Conservation (phyloP, 2,329 filamentous ascomycete species). For the Aspergillus oerlinghausenensis region DNA sequence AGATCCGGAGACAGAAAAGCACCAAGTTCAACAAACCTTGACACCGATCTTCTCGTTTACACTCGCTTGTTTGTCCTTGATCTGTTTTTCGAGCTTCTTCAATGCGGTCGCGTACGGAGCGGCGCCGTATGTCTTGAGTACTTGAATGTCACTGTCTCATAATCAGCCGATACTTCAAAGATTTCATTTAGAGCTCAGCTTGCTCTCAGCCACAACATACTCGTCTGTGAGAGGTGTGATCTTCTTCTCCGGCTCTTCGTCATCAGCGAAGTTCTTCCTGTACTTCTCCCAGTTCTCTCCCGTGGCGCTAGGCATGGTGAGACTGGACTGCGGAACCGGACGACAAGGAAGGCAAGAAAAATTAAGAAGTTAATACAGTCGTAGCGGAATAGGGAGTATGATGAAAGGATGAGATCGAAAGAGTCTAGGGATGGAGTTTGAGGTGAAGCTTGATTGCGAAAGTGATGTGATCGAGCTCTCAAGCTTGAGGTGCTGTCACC, state of each 20-base stretch:
- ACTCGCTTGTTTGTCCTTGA: slow-evolving; percentile 97
- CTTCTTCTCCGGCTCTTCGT: slow-evolving; percentile 99
- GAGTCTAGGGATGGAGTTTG: slow-evolving; percentile 15
- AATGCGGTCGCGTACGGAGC: slow-evolving; percentile 89
- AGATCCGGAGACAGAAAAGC: slow-evolving; percentile 21
- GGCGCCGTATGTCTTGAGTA: slow-evolving; percentile 97
- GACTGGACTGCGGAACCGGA: slow-evolving; percentile 24
- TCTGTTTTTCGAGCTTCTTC: slow-evolving; percentile 98
- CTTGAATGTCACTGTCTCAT: slow-evolving; percentile 81
- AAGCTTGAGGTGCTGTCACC: slow-evolving; percentile 10
- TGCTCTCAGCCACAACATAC: slow-evolving; percentile 51
- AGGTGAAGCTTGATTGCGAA: slow-evolving; percentile 15
- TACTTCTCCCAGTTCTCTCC: slow-evolving; percentile 98
- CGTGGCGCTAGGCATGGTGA: slow-evolving; percentile 82
- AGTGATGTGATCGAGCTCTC: slow-evolving; percentile 29
- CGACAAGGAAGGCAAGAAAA: slow-evolving; percentile 7
- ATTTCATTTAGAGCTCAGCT: neutral
- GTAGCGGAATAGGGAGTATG: neutral
- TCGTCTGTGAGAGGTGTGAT: slow-evolving; percentile 95
- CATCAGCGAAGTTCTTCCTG: slow-evolving; percentile 92
- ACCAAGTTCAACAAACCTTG: slow-evolving; percentile 30
- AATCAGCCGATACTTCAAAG: neutral
- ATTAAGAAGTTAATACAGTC: slow-evolving; percentile 3
- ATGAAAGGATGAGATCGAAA: neutral
- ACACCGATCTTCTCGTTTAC: slow-evolving; percentile 96